Conservation (phyloP, 179 eudicot species). For the Beta corolliflora region DNA sequence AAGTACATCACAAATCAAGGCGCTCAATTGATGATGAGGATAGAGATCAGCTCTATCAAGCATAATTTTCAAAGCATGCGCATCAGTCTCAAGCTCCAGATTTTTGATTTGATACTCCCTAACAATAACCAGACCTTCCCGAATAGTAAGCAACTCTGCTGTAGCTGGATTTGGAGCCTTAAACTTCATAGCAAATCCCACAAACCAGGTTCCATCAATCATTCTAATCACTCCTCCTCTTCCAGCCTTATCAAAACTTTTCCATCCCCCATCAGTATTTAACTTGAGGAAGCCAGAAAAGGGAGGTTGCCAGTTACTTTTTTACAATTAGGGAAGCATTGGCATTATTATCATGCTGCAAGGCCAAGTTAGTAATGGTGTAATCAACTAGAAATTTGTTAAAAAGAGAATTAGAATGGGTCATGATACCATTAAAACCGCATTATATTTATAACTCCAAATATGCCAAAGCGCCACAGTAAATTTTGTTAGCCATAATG, state of each 20-base stretch:
- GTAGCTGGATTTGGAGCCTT: background rate
- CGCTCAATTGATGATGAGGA: no score
- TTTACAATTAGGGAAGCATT: background rate
- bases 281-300: background rate
- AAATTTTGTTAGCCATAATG: no score
- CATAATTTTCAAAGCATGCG: no score
- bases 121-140: background rate
- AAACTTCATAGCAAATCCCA: background rate
- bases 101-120: background rate
- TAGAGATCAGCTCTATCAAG: no score
- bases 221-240: background rate
- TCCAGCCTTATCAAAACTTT: background rate
- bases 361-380: background rate
- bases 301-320: background rate
- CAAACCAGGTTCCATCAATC: background rate
- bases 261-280: background rate
- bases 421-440: background rate
- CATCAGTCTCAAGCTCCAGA: background rate
- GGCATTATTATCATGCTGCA: background rate
- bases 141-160: background rate
- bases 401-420: no score
- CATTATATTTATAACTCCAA: background rate
- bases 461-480: no score
- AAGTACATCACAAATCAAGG: no score
- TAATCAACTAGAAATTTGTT: no score